A percentile compares a stretch with the other conserved stretches of the same genome.
phyloP scores from a whole-genome alignment of 2,329 filamentous ascomycete genomes.

The Xylariaceae sp. region DNA sequence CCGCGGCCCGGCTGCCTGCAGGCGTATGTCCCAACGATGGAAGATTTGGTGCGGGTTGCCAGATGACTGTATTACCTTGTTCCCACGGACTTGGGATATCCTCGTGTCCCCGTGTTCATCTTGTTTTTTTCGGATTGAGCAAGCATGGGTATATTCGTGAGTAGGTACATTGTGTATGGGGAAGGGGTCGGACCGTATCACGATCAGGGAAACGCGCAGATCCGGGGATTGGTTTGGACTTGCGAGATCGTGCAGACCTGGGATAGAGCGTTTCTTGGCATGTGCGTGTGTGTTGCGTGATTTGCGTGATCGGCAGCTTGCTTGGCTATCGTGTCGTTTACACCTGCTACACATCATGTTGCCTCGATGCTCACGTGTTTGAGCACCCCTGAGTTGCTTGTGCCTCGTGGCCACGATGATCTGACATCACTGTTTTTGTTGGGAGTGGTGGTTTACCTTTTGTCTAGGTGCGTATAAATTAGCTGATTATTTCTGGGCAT shows the following conservation, averaged over 20 bases:
- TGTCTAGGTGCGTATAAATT: not conserved
- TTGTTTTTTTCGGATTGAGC: not conserved
- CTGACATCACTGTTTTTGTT: not conserved
- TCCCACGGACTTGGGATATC: constrained; percentile 6
- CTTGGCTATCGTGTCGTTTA: not conserved
- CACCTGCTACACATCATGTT: not conserved
- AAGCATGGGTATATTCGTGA: not conserved
- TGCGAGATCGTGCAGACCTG: not conserved
- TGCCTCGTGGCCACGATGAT: not conserved
- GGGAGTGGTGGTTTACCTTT: not conserved
- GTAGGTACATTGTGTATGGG: not conserved
- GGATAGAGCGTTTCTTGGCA: not conserved
- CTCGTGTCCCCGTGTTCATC: not conserved
- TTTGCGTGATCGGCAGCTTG: constrained; percentile 4
- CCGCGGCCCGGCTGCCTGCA: constrained; percentile 3
- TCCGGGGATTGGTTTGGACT: not conserved
- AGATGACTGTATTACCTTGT: constrained; percentile 1
- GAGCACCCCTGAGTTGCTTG: not conserved
- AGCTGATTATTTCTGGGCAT: no score
- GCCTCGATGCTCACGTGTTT: not conserved
- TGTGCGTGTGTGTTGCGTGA: not conserved
- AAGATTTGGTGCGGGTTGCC: not conserved
- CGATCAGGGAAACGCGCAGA: not conserved
- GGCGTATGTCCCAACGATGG: not conserved
- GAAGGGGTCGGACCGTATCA: not conserved